phyloP scores from a whole-genome alignment of 768 basidiomycete species.

The Cantharellus cinnabarinus region DNA sequence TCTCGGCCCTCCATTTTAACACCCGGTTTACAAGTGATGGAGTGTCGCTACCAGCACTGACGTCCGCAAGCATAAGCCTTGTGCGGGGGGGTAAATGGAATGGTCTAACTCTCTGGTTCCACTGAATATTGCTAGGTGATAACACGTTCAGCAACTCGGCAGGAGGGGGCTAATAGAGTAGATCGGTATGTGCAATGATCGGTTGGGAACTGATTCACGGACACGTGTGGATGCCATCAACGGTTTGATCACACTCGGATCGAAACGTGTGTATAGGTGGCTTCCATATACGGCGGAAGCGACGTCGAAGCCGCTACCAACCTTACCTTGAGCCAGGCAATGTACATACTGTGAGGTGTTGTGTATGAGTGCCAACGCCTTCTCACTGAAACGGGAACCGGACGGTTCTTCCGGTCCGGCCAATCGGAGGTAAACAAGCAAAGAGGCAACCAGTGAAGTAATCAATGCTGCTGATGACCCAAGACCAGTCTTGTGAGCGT shows the following conservation, averaged over 20 bases:
- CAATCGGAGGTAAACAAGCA: conserved; percentile 55
- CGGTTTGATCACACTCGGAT: conserved; percentile 42
- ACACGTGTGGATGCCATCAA: conserved; percentile 35
- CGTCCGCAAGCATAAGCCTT: conserved; percentile 79
- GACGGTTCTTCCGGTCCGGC: conserved; percentile 17
- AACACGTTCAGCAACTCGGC: conserved; percentile 23
- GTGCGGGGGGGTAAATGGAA: conserved; percentile 73
- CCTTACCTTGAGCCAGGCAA: conserved; percentile 92
- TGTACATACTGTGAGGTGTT: conserved; percentile 90
- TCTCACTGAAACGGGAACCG: background rate
- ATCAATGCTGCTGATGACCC: conserved; percentile 95
- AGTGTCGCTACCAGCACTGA: conserved; percentile 89
- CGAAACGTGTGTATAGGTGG: conserved; percentile 79
- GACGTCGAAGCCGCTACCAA: conserved; percentile 95
- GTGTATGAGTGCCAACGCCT: conserved; percentile 36
- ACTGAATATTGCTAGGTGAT: conserved; percentile 40
- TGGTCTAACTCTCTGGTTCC: conserved; percentile 50
- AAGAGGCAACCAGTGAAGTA: conserved; percentile 74
- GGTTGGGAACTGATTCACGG: background rate
- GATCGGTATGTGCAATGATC: background rate
- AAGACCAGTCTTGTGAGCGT: conserved; percentile 96
- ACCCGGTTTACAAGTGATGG: conserved; percentile 87
- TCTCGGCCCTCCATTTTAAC: conserved; percentile 63
- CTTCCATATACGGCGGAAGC: conserved; percentile 86
- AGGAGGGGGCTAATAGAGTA: background rate